A percentile compares a stretch with the other conserved stretches of the same genome.
phyloP scores from a whole-genome alignment of 2,329 filamentous ascomycete genomes.

The Colletotrichum truncatum region DNA sequence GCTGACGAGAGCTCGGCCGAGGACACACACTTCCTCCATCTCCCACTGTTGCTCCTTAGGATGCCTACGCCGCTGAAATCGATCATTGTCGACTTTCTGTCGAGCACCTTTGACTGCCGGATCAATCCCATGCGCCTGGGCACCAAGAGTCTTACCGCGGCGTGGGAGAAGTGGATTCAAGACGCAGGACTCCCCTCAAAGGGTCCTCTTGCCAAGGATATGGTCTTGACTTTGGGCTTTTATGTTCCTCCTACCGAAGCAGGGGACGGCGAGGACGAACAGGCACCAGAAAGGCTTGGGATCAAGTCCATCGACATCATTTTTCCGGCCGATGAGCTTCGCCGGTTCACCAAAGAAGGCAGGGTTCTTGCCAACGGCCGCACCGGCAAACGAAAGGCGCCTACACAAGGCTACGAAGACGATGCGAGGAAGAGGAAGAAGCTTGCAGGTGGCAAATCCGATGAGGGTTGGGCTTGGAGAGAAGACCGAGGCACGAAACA shows the following conservation, averaged over 20 bases:
- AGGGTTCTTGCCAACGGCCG: constrained; percentile 31
- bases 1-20: constrained; percentile 19
- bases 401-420: constrained; percentile 38
- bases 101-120: constrained; percentile 64
- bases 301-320: constrained; percentile 61
- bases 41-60: constrained; percentile 63
- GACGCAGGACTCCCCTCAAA: constrained; percentile 45
- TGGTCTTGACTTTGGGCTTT: constrained; percentile 62
- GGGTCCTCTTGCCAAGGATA: constrained; percentile 51
- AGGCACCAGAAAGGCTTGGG: constrained; percentile 37
- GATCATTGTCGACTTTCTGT: constrained; percentile 60
- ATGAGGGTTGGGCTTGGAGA: constrained; percentile 65
- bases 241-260: constrained; percentile 45
- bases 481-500: constrained; percentile 26
- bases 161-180: constrained; percentile 62
- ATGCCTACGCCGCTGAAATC: constrained; percentile 63
- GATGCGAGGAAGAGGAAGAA: constrained; percentile 50
- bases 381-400: constrained; percentile 26
- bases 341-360: constrained; percentile 55
- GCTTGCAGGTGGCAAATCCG: constrained; percentile 55
- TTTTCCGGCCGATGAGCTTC: constrained; percentile 57
- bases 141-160: constrained; percentile 57
- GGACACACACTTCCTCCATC: constrained; percentile 48
- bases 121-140: constrained; percentile 59
- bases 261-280: constrained; percentile 17